Conservation (phyloP, 208 protist species). For the Leishmania martiniquensis region DNA sequence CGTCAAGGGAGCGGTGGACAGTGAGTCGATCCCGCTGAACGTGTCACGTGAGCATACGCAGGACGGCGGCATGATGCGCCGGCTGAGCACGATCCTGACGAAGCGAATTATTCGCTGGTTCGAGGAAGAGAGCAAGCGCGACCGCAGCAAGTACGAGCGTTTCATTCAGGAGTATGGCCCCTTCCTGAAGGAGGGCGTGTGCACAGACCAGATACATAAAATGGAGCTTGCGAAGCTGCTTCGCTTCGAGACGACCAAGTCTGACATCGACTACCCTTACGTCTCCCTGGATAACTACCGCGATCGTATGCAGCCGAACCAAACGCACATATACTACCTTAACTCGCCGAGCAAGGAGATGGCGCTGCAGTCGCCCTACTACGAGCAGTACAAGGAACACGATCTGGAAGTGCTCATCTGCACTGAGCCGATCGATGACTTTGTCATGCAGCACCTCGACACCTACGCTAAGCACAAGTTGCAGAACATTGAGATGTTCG, state of each 20-base stretch:
- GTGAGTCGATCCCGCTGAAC: slow-evolving; percentile 98
- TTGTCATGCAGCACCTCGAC: slow-evolving; percentile 95
- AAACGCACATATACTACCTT: slow-evolving; percentile 97
- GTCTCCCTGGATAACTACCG: slow-evolving; percentile 97
- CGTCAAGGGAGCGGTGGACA: slow-evolving; percentile 97
- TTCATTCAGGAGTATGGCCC: slow-evolving; percentile 95
- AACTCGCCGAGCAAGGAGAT: slow-evolving; percentile 87
- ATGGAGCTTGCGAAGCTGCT: slow-evolving; percentile 95
- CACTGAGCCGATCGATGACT: slow-evolving; percentile 95
- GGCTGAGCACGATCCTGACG: slow-evolving; percentile 92
- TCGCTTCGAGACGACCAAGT: slow-evolving; percentile 91
- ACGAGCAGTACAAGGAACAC: slow-evolving; percentile 96
- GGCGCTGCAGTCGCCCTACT: slow-evolving; percentile 95
- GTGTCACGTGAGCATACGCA: slow-evolving; percentile 98
- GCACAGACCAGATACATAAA: slow-evolving; percentile 95
- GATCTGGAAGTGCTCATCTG: slow-evolving; percentile 95
- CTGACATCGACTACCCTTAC: slow-evolving; percentile 71
- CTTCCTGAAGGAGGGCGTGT: slow-evolving; percentile 97
- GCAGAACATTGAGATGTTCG: slow-evolving; percentile 93
- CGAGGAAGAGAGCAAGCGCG: slow-evolving; percentile 91
- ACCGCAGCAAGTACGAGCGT: slow-evolving; percentile 91
- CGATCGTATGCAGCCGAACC: slow-evolving; percentile 94
- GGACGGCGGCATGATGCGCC: slow-evolving; percentile 94
- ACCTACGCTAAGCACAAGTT: slow-evolving; percentile 95
- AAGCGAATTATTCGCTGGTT: slow-evolving; percentile 93